Conservation (phyloP, 495 filamentous ascomycete species). For the Xanthoparmelia taractica region DNA sequence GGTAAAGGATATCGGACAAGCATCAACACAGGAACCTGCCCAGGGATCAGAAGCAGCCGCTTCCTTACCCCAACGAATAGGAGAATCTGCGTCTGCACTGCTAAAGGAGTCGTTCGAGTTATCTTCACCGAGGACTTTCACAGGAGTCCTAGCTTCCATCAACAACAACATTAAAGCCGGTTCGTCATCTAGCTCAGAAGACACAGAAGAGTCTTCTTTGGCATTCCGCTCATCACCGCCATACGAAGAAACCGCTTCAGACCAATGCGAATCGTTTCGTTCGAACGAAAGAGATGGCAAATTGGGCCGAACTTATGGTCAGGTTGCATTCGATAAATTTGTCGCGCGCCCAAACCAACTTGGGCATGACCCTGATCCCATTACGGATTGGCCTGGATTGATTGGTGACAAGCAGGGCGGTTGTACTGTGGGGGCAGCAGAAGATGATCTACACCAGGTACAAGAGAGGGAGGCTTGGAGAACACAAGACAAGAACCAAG, state of each 20-base stretch:
- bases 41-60: neutral
- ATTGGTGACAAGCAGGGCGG: neutral
- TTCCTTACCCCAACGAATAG: conserved; percentile 14
- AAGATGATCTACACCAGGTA: neutral
- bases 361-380: neutral
- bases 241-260: too few relatives aligned
- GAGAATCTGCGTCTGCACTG: conserved; percentile 21
- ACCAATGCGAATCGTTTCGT: conserved; percentile 11
- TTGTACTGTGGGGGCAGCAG: neutral
- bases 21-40: conserved; percentile 11
- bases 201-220: neutral
- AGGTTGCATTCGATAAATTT: conserved; percentile 14
- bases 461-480: neutral
- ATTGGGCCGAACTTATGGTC: neutral
- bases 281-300: neutral
- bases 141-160: conserved; percentile 5
- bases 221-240: neutral
- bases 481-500: neutral
- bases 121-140: conserved; percentile 1
- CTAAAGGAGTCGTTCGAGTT: neutral
- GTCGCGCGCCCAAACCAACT: neutral
- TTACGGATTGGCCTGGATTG: neutral
- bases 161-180: conserved; percentile 4
- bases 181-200: conserved; percentile 1
- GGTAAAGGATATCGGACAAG: conserved; percentile 4